Evolutionary conservation across 176 grass and related monocot genomes (phyloP).

Genomic region (Oryza glumipatula): DNA sequence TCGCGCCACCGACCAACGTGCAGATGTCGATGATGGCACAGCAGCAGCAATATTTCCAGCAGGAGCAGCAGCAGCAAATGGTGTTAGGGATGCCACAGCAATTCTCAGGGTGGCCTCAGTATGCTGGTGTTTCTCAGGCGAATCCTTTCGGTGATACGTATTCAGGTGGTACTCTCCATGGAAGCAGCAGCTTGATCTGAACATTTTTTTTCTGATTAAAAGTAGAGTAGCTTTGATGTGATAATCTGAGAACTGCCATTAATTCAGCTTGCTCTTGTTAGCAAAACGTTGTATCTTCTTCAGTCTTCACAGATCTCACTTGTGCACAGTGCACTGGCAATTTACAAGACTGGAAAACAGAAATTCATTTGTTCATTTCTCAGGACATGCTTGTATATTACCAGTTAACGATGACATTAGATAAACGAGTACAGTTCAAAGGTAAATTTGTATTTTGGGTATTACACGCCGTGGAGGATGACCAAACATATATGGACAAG

Average conservation of each 20-base stretch:
- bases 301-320: neutral
- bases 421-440: neutral
- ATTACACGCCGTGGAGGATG: neutral
- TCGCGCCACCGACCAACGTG: constrained; percentile 59
- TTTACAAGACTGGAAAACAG: no score
- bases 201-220: neutral
- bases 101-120: constrained; percentile 18
- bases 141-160: constrained; percentile 66
- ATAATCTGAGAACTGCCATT: neutral
- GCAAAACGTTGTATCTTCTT: neutral
- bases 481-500: no score
- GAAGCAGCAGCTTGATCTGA: constrained; percentile 73
- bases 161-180: constrained; percentile 35
- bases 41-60: constrained; percentile 46
- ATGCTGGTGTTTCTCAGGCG: constrained; percentile 29
- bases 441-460: neutral
- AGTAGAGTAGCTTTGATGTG: neutral
- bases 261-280: neutral
- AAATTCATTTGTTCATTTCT: neutral
- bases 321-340: neutral
- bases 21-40: constrained; percentile 70
- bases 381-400: neutral
- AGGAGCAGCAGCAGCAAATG: constrained; percentile 43
- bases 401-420: neutral
- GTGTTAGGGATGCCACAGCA: constrained; percentile 54